A percentile compares a stretch with the other conserved stretches of the same genome.
Conservation (phyloP, 192 early-diverging fungal genomes). For the Coemansia pectinata region DNA sequence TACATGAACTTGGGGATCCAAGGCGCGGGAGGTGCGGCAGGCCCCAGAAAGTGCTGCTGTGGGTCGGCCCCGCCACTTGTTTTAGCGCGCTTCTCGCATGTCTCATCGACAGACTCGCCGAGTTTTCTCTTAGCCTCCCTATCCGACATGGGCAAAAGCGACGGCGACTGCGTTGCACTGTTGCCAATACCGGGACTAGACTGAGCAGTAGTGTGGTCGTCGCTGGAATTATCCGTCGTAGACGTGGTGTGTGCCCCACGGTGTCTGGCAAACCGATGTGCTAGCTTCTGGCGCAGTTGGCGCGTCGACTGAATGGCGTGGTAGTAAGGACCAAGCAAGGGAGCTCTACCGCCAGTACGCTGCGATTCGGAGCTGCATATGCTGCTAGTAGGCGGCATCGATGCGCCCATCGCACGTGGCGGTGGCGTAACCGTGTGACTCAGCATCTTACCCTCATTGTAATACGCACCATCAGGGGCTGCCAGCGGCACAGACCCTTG, state of each 20-base stretch:
- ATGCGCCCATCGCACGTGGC: background rate
- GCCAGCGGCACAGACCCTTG: slow-evolving; percentile 10
- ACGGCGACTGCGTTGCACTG: background rate
- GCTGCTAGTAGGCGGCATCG: slow-evolving; percentile 1
- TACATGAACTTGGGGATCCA: slow-evolving; percentile 14
- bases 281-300: slow-evolving; percentile 14
- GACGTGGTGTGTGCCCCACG: background rate
- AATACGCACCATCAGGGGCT: background rate
- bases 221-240: background rate
- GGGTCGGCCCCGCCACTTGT: background rate
- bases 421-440: slow-evolving; percentile 4
- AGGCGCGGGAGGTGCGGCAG: slow-evolving; percentile 5
- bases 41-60: background rate
- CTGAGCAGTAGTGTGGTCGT: background rate
- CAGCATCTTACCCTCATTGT: background rate
- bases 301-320: background rate
- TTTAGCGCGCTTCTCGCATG: slow-evolving; percentile 1
- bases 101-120: background rate
- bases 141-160: background rate
- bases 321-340: background rate
- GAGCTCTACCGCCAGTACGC: background rate
- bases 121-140: slow-evolving; percentile 1
- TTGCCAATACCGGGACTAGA: background rate
- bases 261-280: slow-evolving; percentile 10
- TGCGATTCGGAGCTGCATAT: background rate